Conservation (phyloP, 495 filamentous ascomycete genomes). For the Aspergillus steynii region DNA sequence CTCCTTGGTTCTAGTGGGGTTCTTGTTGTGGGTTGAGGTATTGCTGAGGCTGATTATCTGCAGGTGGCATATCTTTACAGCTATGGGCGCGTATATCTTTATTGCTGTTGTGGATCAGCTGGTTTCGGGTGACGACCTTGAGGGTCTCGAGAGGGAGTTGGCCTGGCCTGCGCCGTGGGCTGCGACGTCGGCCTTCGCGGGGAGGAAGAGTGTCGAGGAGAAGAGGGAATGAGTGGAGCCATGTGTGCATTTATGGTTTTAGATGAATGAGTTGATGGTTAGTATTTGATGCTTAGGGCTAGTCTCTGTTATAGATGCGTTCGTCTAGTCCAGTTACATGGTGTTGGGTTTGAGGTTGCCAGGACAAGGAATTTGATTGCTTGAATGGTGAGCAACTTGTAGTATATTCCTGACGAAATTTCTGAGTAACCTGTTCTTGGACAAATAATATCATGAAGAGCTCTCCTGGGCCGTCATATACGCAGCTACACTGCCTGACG, state of each 20-base stretch:
- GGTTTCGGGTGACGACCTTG: conserved; percentile 23
- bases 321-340: no score
- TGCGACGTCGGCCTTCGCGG: background rate
- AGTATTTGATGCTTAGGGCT: no score
- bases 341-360: no score
- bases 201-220: background rate
- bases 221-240: no score
- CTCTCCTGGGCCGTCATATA: background rate
- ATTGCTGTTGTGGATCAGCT: conserved; percentile 32
- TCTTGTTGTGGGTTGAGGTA: no score
- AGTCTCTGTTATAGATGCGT: no score
- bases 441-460: background rate
- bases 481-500: background rate
- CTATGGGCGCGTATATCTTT: conserved; percentile 33
- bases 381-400: no score
- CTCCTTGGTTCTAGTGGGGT: background rate
- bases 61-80: conserved; percentile 39
- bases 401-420: no score
- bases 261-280: no score
- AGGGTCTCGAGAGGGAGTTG: conserved; percentile 21
- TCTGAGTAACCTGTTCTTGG: no score
- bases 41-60: background rate
- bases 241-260: no score
- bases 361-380: no score
- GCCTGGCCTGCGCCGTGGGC: conserved; percentile 26